A percentile compares a stretch with the other conserved stretches of the same genome.
phyloP scores from a whole-genome alignment of 495 filamentous ascomycete species.

The Lophiostoma macrostomum region DNA sequence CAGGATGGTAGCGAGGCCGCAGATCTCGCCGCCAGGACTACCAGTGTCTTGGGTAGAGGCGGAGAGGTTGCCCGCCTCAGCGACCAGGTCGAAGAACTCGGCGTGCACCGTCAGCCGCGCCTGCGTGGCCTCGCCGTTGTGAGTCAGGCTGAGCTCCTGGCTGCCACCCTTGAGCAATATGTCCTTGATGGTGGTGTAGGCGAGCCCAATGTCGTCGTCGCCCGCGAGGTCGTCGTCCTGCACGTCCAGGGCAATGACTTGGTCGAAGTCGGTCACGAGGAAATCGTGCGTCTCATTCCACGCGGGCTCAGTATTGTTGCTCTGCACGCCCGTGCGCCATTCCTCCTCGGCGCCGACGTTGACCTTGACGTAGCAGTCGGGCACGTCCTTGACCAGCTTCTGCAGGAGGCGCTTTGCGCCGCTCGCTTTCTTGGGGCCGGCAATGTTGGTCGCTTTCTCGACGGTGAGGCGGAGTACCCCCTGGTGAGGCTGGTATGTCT shows the following conservation, averaged over 20 bases:
- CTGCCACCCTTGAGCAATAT: constrained; percentile 39
- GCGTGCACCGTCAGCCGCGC: constrained; percentile 37
- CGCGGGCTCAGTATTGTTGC: constrained; percentile 40
- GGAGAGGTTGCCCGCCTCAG: constrained; percentile 32
- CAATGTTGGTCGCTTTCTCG: constrained; percentile 38
- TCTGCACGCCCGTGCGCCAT: constrained; percentile 43
- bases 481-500: constrained; percentile 43
- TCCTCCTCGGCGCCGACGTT: constrained; percentile 39
- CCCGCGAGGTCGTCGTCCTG: constrained; percentile 42
- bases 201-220: constrained; percentile 46
- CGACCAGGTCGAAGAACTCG: constrained; percentile 40
- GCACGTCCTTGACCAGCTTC: constrained; percentile 38
- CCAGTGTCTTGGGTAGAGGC: too few species aligned
- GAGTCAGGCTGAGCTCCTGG: constrained; percentile 39
- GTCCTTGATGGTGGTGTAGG: constrained; percentile 39
- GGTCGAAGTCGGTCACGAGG: constrained; percentile 41
- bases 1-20: constrained; percentile 40
- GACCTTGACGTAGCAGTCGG: constrained; percentile 45
- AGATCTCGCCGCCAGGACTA: constrained; percentile 34
- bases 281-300: constrained; percentile 48
- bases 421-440: constrained; percentile 28
- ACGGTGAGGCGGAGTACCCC: constrained; percentile 45
- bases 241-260: constrained; percentile 41
- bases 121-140: constrained; percentile 38
- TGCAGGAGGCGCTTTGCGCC: constrained; percentile 37